Base-by-base conservation (phyloP, 2,329 filamentous ascomycete species). In the Cladosporium sp. region DNA sequence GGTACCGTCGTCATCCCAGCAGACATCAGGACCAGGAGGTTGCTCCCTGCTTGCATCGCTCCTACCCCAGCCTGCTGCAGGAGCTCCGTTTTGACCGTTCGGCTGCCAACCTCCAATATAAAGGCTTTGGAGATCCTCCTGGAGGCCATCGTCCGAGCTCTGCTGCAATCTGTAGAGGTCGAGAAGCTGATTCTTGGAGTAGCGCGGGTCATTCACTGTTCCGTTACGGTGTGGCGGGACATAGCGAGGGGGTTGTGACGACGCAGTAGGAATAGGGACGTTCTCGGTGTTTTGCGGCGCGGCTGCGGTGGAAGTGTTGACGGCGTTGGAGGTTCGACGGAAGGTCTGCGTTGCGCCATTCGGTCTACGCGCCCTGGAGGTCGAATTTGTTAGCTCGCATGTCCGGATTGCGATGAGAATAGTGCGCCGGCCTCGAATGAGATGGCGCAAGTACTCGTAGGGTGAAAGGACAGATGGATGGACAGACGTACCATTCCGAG, bases 21-120 rank as follows among this genome's bases (percentile, higher is more conserved):
- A 97, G 40, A 93, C 84, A 61, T 94, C 91, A n/a, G 92, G 90
- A 44, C 93, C 91, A 68, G 89, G 84, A 58, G 86, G 86, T 61
- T 82, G 78, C 62, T 88, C 85, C 70, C 91, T 88, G 59, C 82
- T 67, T 49, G 75, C 82, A 63, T 97, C 91, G 58, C 83, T 81
- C 72, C 92, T 91, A 52, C 89, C 89, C 91, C 91, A 96, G 55
- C 83, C 82, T 24, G 71, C 70, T 49, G 67, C 77, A 67, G 73
- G 80, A 67, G 70, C 67, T 32, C 87, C 85, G 65, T 91, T 91
- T 39, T 84, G 76, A 51, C 85, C 82, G 58, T 85, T 83, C 25
- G 91, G 90, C 71, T 90, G 87, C 91, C 91, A 97, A 60, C 85
- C 85, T 56, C 85, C 80, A 65, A 88, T 82, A 69, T 88, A 92